Base-by-base conservation (phyloP, 768 basidiomycete genomes). In the Peribolospora kevripleyi region DNA sequence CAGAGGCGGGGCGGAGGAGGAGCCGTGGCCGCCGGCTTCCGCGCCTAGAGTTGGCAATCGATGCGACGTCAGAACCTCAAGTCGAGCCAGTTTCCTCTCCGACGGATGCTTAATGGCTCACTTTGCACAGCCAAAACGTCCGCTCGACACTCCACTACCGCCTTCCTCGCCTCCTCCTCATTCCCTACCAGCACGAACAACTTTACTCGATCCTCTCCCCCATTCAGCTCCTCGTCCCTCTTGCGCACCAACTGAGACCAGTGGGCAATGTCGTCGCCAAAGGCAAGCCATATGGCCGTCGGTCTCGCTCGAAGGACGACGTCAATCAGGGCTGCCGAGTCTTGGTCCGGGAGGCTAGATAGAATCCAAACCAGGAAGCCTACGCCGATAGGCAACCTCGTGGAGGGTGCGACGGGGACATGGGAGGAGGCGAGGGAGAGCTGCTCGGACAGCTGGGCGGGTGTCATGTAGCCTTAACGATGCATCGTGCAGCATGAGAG, bases 81-180 rank as follows among this genome's bases (percentile, higher is more conserved):
- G 42, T 39, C 45, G 7, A 40, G 50, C 57, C 52, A 53, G 41
- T 2, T 39, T 36, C 14, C 10, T 39, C 25, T 1, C 1, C 25
- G 25, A 25, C 25, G 25, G 57, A 54, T 53, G 51, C 36, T 54
- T 46, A 38, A 54, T 7, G 11, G 52, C 60, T 47, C 61, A 81
- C 84, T 82, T 77, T 86, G 84, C 5, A 75, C 80, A 36, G 85
- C 76, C 55, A 85, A 65, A 50, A 79, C 74, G 65, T 86, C 84
- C 9, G 70, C 77, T 61, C 77, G 74, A 76, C 78, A 82, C 14
- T 76, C 71, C 25, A 25, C 25, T 25, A 71, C 64, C 14, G 83
- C 83, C 53, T 70, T 58, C 14, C 72, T 67, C 7, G 79, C 80
- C 55, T 82, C 75, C 55, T 75, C 68, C 7, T 75, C 70, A 46